Conservation (phyloP, 148 eudicot genomes). For the Fagopyrum tataricum region DNA sequence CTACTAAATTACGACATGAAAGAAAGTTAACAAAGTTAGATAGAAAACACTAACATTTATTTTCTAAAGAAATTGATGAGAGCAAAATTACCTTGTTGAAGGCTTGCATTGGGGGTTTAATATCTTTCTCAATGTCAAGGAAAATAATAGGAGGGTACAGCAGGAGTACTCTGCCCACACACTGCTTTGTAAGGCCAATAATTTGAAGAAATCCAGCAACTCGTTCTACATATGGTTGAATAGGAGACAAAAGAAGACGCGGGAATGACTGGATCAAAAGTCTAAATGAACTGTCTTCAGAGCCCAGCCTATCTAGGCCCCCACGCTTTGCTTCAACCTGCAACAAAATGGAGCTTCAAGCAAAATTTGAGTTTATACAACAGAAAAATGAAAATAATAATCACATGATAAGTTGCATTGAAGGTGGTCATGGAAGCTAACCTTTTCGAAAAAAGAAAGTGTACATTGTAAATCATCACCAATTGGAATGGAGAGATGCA, state of each 20-base stretch:
- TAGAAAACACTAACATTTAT: background rate
- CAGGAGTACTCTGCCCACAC: constrained; percentile 47
- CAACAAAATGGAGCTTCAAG: constrained; percentile 13
- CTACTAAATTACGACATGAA: background rate
- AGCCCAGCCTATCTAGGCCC: constrained; percentile 66
- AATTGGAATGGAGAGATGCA: constrained; percentile 55
- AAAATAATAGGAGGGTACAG: constrained; percentile 67
- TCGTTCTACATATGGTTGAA: constrained; percentile 42
- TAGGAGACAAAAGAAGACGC: constrained; percentile 59
- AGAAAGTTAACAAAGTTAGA: background rate
- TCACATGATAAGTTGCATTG: background rate
- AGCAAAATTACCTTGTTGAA: constrained; percentile 48
- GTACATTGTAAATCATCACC: constrained; percentile 83
- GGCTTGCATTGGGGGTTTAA: constrained; percentile 38
- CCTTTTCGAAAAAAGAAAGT: constrained; percentile 82
- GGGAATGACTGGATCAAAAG: constrained; percentile 86
- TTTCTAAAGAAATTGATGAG: background rate
- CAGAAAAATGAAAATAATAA: background rate
- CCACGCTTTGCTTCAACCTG: constrained; percentile 93
- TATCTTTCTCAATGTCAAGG: constrained; percentile 39
- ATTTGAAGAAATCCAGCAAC: constrained; percentile 45
- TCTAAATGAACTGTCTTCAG: constrained; percentile 45
- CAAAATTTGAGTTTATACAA: background rate
- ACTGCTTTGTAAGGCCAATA: constrained; percentile 45
- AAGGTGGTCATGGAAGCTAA: constrained; percentile 16